A percentile compares a stretch with the other conserved stretches of the same genome.
phyloP scores from a whole-genome alignment of 164 flowering plant genomes.

The Nelumbo lutea region DNA sequence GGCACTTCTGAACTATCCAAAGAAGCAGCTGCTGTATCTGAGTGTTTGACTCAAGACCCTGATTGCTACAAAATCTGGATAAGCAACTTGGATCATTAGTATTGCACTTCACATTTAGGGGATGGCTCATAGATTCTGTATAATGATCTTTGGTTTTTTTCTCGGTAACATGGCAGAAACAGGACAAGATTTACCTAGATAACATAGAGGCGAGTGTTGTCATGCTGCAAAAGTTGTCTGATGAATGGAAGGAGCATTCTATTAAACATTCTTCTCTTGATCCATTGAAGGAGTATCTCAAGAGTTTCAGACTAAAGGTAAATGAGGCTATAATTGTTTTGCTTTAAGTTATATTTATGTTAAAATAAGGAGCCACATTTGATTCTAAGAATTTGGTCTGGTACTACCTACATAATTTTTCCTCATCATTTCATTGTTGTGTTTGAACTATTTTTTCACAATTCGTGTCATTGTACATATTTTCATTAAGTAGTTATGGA shows the following conservation, averaged over 20 bases:
- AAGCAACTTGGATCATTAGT: conserved; percentile 16
- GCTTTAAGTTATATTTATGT: too few relatives aligned
- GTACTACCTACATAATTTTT: too few relatives aligned
- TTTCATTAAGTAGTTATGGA: too few relatives aligned
- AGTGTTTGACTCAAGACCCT: conserved; percentile 61
- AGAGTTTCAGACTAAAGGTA: conserved; percentile 68
- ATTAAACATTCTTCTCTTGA: conserved; percentile 37
- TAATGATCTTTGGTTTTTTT: neutral
- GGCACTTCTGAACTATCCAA: conserved; percentile 51
- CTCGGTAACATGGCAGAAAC: conserved; percentile 11
- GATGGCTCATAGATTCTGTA: neutral
- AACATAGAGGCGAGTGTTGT: too few relatives aligned
- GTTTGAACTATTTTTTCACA: too few relatives aligned
- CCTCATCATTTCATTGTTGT: too few relatives aligned
- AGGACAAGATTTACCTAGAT: conserved; percentile 66
- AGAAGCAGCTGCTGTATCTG: conserved; percentile 69
- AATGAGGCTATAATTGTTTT: neutral
- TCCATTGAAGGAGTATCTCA: conserved; percentile 45
- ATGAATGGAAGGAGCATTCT: conserved; percentile 55
- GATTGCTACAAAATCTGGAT: conserved; percentile 90
- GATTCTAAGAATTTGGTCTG: too few relatives aligned
- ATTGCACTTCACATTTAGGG: neutral
- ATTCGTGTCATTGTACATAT: too few relatives aligned
- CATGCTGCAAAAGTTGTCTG: conserved; percentile 56
- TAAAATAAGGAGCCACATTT: too few relatives aligned